Evolutionary conservation across 2,329 filamentous ascomycete genomes (phyloP).

Genomic region (Lachnum nothofagi): DNA sequence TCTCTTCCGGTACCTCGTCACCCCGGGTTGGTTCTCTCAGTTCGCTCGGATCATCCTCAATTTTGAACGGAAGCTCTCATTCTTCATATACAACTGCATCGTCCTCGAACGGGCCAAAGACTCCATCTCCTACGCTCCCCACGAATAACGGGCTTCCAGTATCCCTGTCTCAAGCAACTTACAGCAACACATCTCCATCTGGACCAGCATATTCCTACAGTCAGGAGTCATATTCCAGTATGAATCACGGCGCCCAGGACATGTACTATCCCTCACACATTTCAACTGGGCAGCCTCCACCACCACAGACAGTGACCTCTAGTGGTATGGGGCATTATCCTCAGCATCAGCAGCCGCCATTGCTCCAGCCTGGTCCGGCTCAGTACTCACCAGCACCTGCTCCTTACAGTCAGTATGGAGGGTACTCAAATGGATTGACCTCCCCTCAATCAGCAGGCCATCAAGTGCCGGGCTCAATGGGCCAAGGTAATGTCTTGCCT

Average conservation of each 20-base stretch:
- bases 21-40: constrained; percentile 66
- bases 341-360: constrained; percentile 68
- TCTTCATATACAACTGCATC: constrained; percentile 49
- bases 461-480: constrained; percentile 66
- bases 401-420: constrained; percentile 64
- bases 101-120: constrained; percentile 62
- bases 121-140: constrained; percentile 66
- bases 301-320: constrained; percentile 72
- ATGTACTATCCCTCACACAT: constrained; percentile 83
- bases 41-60: constrained; percentile 55
- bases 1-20: constrained; percentile 67
- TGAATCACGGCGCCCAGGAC: constrained; percentile 79
- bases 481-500: constrained; percentile 62
- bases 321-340: constrained; percentile 69
- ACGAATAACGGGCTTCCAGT: constrained; percentile 43
- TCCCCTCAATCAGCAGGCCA: constrained; percentile 70
- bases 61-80: constrained; percentile 48
- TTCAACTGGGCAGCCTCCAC: constrained; percentile 68
- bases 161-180: constrained; percentile 35
- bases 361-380: constrained; percentile 66
- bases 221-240: constrained; percentile 43
- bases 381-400: constrained; percentile 58
- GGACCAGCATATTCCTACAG: constrained; percentile 39
- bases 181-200: constrained; percentile 31
- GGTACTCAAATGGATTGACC: constrained; percentile 69